Base-by-base conservation (phyloP, 1,139 yeast species). In the Spathaspora jeffriesii region DNA sequence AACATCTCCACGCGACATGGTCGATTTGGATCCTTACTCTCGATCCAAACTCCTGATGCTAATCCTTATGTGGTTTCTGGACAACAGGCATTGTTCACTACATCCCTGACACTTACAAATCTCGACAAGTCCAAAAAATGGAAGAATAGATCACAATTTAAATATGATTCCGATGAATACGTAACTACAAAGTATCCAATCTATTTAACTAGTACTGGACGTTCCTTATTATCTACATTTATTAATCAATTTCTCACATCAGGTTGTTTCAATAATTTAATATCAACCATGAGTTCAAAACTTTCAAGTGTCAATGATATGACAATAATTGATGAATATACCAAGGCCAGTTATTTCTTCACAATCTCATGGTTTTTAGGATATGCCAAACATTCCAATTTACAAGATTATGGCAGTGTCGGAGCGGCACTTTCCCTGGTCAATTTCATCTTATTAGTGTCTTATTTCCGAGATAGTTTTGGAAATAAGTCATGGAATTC, bases 11-110 rank as follows among this genome's bases (percentile, higher is more conserved):
- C 92, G 0, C 77, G 99, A 46, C 99, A 93, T 61, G 93, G 96
- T 4, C 76, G 96, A 40, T 93, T 93, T 69, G 99, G 99, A 1
- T 84, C 98, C 0, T 71, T 92, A 54, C 65, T 91, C 10, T 85
- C 96, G 1, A 74, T 91, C 27, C 81, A 84, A 50, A 73, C 77
- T 13, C 80, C 79, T 47, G 75, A 78, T 49, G 79, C 78, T 8
- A 73, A 87, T 41, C 68, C 88, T 23, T 81, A 89, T 14, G 81
- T 90, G 0, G 65, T 75, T 9, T 82, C 96, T 1, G 96, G 97
- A 4, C 92, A 88, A 53, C 82, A 81, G 52, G 89, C 85, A 2
- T 61, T 87, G 9, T 59, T 71, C 14, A 71, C 76, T 43, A 71
- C 79, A 4, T 71, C 71, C 27, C 52, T 58, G 20, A 71, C 89